Percentiles rank a stretch among this genome's conserved stretches.
phyloP scores from a whole-genome alignment of 1,139 yeast species.

The Diutina pseudorugosa region DNA sequence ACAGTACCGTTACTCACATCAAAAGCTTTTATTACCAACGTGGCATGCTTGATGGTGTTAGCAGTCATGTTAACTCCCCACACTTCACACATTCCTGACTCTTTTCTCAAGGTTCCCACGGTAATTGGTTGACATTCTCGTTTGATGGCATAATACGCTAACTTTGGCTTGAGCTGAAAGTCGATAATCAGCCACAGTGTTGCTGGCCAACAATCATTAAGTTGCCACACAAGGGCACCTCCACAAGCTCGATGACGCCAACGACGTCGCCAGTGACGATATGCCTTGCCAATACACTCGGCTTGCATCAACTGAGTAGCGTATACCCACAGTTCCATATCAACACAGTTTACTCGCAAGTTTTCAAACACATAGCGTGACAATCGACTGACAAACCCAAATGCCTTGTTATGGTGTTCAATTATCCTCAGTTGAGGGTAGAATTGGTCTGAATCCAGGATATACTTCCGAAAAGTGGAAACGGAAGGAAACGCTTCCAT shows the following conservation, averaged over 20 bases:
- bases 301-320: conserved; percentile 38
- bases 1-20: not conserved
- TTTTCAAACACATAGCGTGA: conserved; percentile 34
- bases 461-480: conserved; percentile 17
- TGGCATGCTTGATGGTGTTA: conserved; percentile 11
- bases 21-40: conserved; percentile 8
- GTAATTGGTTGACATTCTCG: conserved; percentile 25
- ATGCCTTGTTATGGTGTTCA: conserved; percentile 31
- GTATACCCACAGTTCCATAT: conserved; percentile 30
- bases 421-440: conserved; percentile 25
- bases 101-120: conserved; percentile 18
- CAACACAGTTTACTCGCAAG: conserved; percentile 18
- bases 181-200: conserved; percentile 36
- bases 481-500: conserved; percentile 28
- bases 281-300: conserved; percentile 36
- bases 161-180: conserved; percentile 25
- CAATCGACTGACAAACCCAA: conserved; percentile 31
- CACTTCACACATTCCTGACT: conserved; percentile 14
- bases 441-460: conserved; percentile 19
- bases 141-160: conserved; percentile 33
- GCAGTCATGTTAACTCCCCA: conserved; percentile 30
- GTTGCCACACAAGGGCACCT: conserved; percentile 39
- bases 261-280: conserved; percentile 31
- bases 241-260: conserved; percentile 25
- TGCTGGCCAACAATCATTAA: conserved; percentile 41